Conservation (phyloP, 2,329 filamentous ascomycete genomes). For the Talaromyces albobiverticillius region DNA sequence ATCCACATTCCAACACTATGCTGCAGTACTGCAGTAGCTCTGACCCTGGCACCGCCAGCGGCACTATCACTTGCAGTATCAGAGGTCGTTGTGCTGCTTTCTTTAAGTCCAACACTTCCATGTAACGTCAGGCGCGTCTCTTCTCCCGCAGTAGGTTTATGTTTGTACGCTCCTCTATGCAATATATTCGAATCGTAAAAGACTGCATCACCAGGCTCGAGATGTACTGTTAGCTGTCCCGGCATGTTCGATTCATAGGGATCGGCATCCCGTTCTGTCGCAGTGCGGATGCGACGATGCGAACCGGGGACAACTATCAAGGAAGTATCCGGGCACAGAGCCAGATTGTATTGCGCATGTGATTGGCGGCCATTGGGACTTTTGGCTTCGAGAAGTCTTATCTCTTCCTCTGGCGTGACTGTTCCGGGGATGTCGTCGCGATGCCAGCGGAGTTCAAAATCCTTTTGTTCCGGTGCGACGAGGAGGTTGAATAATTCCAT, state of each 20-base stretch:
- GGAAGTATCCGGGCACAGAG: slow-evolving; percentile 70
- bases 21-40: slow-evolving; percentile 44
- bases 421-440: slow-evolving; percentile 74
- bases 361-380: slow-evolving; percentile 49
- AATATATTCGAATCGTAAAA: slow-evolving; percentile 93
- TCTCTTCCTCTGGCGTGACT: slow-evolving; percentile 65
- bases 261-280: slow-evolving; percentile 63
- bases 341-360: slow-evolving; percentile 86
- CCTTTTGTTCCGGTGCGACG: slow-evolving; percentile 62
- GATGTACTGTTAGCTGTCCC: slow-evolving; percentile 62
- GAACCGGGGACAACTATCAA: slow-evolving; percentile 75
- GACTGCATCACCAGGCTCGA: slow-evolving; percentile 73
- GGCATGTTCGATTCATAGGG: slow-evolving; percentile 63
- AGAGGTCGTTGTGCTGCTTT: not conserved
- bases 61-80: slow-evolving; percentile 16
- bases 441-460: slow-evolving; percentile 80
- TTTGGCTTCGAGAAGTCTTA: slow-evolving; percentile 54
- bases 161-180: slow-evolving; percentile 43
- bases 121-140: slow-evolving; percentile 43
- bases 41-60: slow-evolving; percentile 32
- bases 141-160: slow-evolving; percentile 30
- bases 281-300: slow-evolving; percentile 69
- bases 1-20: slow-evolving; percentile 47
- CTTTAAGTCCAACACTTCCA: slow-evolving; percentile 42
- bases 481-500: slow-evolving; percentile 90